Conservation (phyloP, 225 moss, liverwort and hornwort species). For the Physcomitrium patens region DNA sequence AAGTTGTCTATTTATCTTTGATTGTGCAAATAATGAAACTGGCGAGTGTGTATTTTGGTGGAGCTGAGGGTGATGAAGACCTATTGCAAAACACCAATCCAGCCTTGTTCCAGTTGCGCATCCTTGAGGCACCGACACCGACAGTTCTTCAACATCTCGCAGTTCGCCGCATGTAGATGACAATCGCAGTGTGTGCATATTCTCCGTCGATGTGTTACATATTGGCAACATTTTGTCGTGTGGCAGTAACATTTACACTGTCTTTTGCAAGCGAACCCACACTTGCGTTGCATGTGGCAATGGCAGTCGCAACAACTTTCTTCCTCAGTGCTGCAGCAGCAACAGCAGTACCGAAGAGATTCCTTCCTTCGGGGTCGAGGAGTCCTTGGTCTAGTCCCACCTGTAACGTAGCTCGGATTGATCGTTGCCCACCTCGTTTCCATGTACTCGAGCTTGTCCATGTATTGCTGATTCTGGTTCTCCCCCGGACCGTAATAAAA, state of each 20-base stretch:
- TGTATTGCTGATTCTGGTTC: constrained; percentile 39
- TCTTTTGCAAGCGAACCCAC: constrained; percentile 30
- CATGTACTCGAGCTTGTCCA: constrained; percentile 50
- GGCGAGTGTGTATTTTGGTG: too few relatives aligned
- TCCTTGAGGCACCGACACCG: constrained; percentile 40
- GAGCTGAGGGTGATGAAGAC: not conserved
- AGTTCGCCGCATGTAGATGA: constrained; percentile 42
- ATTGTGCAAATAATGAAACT: too few relatives aligned
- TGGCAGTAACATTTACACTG: constrained; percentile 50
- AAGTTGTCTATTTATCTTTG: too few relatives aligned
- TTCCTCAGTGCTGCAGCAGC: constrained; percentile 44
- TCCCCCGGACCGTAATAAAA: constrained; percentile 49
- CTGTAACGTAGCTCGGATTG: constrained; percentile 40
- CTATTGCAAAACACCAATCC: constrained; percentile 38
- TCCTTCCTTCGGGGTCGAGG: constrained; percentile 16
- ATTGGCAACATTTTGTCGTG: constrained; percentile 38
- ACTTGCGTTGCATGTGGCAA: constrained; percentile 46
- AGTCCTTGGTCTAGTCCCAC: constrained; percentile 28
- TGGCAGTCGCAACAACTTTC: constrained; percentile 43
- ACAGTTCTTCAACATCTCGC: constrained; percentile 37
- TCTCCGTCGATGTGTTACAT: constrained; percentile 26
- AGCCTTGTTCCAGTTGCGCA: constrained; percentile 36
- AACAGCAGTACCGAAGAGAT: constrained; percentile 35
- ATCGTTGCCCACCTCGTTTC: constrained; percentile 57
- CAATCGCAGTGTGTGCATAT: constrained; percentile 39